Base-by-base conservation (phyloP, 306 rosid species). In the Vigna hirtella region DNA sequence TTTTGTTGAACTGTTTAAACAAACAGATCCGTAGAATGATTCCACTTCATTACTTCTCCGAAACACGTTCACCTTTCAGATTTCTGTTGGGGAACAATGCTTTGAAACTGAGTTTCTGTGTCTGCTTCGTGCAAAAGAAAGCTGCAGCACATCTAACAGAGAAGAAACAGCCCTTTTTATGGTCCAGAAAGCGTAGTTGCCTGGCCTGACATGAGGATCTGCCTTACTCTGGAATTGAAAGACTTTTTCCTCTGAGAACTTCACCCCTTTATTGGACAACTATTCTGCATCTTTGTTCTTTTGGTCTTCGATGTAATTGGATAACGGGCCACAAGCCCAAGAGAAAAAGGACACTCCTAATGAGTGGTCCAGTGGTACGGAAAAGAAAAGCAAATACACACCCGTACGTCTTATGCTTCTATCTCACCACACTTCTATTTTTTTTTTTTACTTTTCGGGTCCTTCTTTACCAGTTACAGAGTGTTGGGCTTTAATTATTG, bases 71-170 rank as follows among this genome's bases (percentile, higher is more conserved):
- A 8, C 16, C 43, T 17, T 73, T 34, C 16, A 56, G 26, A 42
- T 52, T 55, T 72, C 2, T 56, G 53, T 22, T 55, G 66, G 26
- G 52, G 67, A 16, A 22, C 24, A 42, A 34, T 72, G 14, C 36
- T 55, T 34, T 20, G 65, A 73, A 22, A 40, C 42, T 9, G 11
- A 22, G 66, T 40, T 56, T 45, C 47, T 32, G 24, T 7, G 36
- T 40, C 34, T 52, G 68, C 15, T 52, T 4, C 28, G 28, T 50
- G 49, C 76, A 52, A 42, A 36, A 34, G 49, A 53, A 36, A 20
- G 77, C 51, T 3, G 51, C 49, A 52, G 76, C 52, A 72, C 32
- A 15, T 71, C 20, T 7, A 57, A 62, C 36, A 12, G 4, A 72
- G 40, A 4, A 36, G 47, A 34, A 64, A 26, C 17, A 12, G 38